Conservation (phyloP, 2,329 filamentous ascomycete genomes). For the Ophiocordyceps polyrhachis-furcata region DNA sequence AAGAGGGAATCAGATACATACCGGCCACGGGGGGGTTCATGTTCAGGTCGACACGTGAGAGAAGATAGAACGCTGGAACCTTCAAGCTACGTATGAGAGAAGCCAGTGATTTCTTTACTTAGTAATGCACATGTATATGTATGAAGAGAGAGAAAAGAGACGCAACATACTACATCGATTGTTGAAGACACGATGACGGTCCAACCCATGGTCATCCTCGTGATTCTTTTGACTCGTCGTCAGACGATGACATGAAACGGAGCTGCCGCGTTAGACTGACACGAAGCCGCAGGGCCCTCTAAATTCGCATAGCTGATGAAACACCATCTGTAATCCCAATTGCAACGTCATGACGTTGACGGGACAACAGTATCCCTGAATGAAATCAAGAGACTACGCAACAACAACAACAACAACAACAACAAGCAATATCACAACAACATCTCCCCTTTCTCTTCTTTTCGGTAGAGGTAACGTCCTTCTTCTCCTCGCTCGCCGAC, state of each 20-base stretch:
- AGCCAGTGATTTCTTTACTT: neutral
- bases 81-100: neutral
- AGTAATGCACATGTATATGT: neutral
- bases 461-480: no score
- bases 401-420: no score
- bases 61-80: neutral
- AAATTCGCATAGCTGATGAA: neutral
- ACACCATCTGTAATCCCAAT: neutral
- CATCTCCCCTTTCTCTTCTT: no score
- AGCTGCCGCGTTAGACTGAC: neutral
- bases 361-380: no score
- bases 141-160: neutral
- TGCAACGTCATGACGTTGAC: no score
- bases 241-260: neutral
- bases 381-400: no score
- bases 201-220: no score
- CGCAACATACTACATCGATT: neutral
- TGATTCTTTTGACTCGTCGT: neutral
- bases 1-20: neutral
- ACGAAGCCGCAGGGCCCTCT: neutral
- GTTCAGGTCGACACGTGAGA: neutral
- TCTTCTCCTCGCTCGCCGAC: no score
- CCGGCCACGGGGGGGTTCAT: neutral
- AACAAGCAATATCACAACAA: no score
- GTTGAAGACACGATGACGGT: neutral